Evolutionary conservation across 2,329 filamentous ascomycete genomes (phyloP).

Genomic region (Volutella citrinella): DNA sequence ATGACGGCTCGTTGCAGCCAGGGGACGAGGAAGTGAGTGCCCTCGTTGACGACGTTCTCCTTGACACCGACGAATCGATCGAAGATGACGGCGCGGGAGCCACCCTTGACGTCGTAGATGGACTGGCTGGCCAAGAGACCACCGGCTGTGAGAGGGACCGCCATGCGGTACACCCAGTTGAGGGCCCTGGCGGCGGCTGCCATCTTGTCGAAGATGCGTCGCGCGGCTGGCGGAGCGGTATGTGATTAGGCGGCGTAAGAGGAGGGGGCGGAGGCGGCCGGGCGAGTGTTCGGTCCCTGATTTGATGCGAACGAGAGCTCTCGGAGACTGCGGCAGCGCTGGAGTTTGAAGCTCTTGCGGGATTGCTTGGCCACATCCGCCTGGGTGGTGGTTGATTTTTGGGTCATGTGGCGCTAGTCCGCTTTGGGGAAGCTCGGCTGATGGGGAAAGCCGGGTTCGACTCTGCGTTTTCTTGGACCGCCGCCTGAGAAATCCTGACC

Average conservation of each 20-base stretch:
- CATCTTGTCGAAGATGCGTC: no score
- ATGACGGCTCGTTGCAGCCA: conserved; percentile 94
- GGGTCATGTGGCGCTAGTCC: conserved; percentile 26
- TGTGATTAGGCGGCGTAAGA: no score
- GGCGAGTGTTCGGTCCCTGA: conserved; percentile 14
- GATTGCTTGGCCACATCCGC: conserved; percentile 18
- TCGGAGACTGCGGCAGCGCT: conserved; percentile 24
- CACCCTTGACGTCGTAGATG: conserved; percentile 96
- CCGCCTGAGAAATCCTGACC: conserved; percentile 27
- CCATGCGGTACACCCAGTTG: conserved; percentile 61
- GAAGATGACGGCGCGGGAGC: conserved; percentile 95
- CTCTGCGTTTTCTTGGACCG: no score
- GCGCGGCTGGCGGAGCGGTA: no score
- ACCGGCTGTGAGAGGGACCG: conserved; percentile 70
- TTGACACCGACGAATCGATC: conserved; percentile 90
- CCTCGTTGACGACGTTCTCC: conserved; percentile 89
- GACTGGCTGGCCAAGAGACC: conserved; percentile 69
- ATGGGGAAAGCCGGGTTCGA: no score
- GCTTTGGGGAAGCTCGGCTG: conserved; percentile 34
- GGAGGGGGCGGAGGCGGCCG: conserved; percentile 3
- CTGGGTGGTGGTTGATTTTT: conserved; percentile 15
- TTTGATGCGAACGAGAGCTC: no score
- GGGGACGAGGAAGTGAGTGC: conserved; percentile 92
- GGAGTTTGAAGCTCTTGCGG: conserved; percentile 25
- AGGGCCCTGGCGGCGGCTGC: conserved; percentile 57